Evolutionary conservation across 2,329 filamentous ascomycete species (phyloP).

Genomic region (Aspergillus sp.): DNA sequence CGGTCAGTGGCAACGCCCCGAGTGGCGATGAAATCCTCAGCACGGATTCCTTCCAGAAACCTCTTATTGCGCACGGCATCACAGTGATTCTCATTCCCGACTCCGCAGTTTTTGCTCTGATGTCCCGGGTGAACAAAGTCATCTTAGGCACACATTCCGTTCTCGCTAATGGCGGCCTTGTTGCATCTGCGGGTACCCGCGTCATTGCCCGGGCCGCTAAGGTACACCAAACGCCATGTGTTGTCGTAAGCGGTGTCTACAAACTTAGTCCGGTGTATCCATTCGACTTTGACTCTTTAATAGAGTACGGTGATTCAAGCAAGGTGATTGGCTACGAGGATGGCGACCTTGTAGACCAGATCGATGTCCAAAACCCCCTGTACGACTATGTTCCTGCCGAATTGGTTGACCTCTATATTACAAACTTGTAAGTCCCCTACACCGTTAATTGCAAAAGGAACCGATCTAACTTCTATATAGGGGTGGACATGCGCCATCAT

Average conservation of each 20-base stretch:
- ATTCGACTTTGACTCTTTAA: constrained; percentile 75
- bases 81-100: constrained; percentile 82
- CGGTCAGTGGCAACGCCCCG: constrained; percentile 56
- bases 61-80: constrained; percentile 74
- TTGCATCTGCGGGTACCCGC: constrained; percentile 80
- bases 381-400: constrained; percentile 81
- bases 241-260: constrained; percentile 88
- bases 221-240: constrained; percentile 77
- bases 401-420: constrained; percentile 64
- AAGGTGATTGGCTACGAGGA: constrained; percentile 76
- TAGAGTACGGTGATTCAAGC: constrained; percentile 82
- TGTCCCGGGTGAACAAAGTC: constrained; percentile 94
- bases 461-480: constrained; percentile 34
- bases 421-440: constrained; percentile 67
- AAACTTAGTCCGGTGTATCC: constrained; percentile 89
- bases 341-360: constrained; percentile 72
- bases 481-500: constrained; percentile 63
- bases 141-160: constrained; percentile 86
- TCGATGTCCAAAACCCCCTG: constrained; percentile 75
- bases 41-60: constrained; percentile 66
- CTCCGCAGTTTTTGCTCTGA: constrained; percentile 84
- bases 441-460: not conserved
- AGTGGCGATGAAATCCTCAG: constrained; percentile 50
- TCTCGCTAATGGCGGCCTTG: constrained; percentile 80
- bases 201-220: constrained; percentile 83